These are phyloP conservation scores for Wickerhamiella allomyrinae DNA, from an alignment of 805 yeast species.

Conservation along the genomic window DNA sequence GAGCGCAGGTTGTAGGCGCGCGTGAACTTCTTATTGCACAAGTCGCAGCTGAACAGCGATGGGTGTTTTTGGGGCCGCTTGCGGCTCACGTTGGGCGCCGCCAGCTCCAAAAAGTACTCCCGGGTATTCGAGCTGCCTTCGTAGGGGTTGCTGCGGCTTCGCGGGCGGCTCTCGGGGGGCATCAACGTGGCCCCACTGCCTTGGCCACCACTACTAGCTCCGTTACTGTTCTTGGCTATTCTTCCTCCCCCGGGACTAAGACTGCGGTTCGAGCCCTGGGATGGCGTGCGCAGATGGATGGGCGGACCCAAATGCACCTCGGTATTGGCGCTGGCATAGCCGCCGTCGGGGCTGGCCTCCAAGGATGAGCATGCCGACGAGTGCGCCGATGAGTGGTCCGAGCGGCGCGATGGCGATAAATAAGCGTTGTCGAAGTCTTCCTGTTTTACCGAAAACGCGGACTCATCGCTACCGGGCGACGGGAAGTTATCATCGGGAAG, in stretches of 20 bases:
- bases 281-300: not conserved
- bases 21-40: slow-evolving; percentile 79
- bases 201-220: not conserved
- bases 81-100: slow-evolving; percentile 36
- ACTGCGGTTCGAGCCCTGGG: not conserved
- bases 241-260: not conserved
- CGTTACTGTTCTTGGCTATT: not conserved
- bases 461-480: not conserved
- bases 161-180: not conserved
- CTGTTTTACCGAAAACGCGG: not conserved
- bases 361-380: not conserved
- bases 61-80: slow-evolving; percentile 58
- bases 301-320: not conserved
- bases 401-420: not conserved
- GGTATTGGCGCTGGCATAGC: not conserved
- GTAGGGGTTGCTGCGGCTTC: not conserved
- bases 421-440: not conserved
- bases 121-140: slow-evolving; percentile 7
- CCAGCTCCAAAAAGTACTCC: slow-evolving; percentile 40
- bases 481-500: not conserved
- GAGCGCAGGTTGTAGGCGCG: slow-evolving; percentile 87
- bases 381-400: not conserved
- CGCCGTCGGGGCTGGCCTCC: not conserved
- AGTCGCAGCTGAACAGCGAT: slow-evolving; percentile 55
- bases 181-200: not conserved